Evolutionary conservation across 2,329 filamentous ascomycete species (phyloP).

Genomic region (Magnaporthiopsis incrustans): DNA sequence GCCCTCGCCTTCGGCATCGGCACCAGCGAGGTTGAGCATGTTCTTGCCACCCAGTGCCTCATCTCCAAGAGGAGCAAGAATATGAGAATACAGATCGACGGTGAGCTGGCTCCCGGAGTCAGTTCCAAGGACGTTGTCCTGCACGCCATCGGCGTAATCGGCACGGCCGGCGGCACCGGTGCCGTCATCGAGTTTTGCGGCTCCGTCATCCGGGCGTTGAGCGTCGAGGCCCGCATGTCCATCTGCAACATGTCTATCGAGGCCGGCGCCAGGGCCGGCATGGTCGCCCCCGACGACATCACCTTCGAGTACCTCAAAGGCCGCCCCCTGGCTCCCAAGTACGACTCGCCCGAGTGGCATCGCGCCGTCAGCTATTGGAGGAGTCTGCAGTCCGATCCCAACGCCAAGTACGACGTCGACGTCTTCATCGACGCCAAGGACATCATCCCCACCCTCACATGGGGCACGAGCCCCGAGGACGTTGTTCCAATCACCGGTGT

Average conservation of each 20-base stretch:
- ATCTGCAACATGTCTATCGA: conserved; percentile 99
- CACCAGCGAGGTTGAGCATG: conserved; percentile 97
- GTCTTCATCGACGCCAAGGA: conserved; percentile 88
- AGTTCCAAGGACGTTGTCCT: conserved; percentile 95
- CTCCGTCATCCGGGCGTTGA: conserved; percentile 79
- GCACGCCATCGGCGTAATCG: conserved; percentile 86
- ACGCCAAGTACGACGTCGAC: conserved; percentile 82
- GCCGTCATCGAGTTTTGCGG: conserved; percentile 97
- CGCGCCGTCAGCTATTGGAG: conserved; percentile 84
- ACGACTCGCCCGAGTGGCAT: conserved; percentile 81
- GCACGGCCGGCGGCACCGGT: conserved; percentile 89
- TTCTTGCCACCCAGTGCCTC: conserved; percentile 90
- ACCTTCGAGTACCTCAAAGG: conserved; percentile 96
- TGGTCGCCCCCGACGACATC: conserved; percentile 90
- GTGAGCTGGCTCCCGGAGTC: conserved; percentile 80
- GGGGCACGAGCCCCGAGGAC: conserved; percentile 95
- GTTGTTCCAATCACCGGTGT: conserved; percentile 86
- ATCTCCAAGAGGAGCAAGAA: conserved; percentile 96
- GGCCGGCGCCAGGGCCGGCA: conserved; percentile 86
- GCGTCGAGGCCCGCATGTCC: conserved; percentile 97
- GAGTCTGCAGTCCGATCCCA: conserved; percentile 75
- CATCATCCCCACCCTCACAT: conserved; percentile 86
- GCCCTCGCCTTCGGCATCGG: conserved; percentile 94
- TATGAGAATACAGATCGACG: conserved; percentile 95
- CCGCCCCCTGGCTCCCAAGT: conserved; percentile 77